Conservation (phyloP, 352 stramenopile genomes). For the Globisporangium polare region DNA sequence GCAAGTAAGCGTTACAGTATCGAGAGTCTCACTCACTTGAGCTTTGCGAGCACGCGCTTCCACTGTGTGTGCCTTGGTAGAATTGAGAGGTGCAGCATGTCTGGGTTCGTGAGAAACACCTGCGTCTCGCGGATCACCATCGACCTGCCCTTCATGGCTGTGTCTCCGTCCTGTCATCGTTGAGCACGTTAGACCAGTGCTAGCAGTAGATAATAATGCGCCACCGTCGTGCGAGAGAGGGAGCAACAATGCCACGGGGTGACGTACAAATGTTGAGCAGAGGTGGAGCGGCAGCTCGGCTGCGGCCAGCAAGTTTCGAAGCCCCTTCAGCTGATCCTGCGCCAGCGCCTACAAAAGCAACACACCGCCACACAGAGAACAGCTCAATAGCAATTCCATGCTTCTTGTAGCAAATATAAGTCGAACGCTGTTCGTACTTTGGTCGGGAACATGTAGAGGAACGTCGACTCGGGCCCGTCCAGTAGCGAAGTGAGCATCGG, state of each 20-base stretch:
- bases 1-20: background rate
- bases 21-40: constrained; percentile 59
- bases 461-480: constrained; percentile 49
- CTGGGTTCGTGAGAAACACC: constrained; percentile 98
- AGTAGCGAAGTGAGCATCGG: constrained; percentile 87
- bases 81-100: constrained; percentile 97
- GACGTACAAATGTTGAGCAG: constrained; percentile 63
- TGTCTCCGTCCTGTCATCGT: constrained; percentile 90
- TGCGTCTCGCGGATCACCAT: constrained; percentile 83
- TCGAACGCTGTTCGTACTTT: constrained; percentile 56
- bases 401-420: background rate
- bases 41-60: constrained; percentile 78
- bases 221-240: background rate
- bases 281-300: constrained; percentile 42
- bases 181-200: background rate
- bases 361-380: background rate
- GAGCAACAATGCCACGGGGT: background rate
- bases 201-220: background rate
- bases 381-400: background rate
- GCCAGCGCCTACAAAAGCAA: constrained; percentile 78
- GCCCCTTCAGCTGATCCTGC: constrained; percentile 95
- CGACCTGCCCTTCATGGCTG: constrained; percentile 83
- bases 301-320: constrained; percentile 67
- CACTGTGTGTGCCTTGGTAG: constrained; percentile 92
- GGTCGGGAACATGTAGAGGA: constrained; percentile 97